A percentile compares a stretch with the other conserved stretches of the same genome.
Evolutionary conservation across 768 basidiomycete genomes (phyloP).

Genomic region (Leccinum sublutescens): DNA sequence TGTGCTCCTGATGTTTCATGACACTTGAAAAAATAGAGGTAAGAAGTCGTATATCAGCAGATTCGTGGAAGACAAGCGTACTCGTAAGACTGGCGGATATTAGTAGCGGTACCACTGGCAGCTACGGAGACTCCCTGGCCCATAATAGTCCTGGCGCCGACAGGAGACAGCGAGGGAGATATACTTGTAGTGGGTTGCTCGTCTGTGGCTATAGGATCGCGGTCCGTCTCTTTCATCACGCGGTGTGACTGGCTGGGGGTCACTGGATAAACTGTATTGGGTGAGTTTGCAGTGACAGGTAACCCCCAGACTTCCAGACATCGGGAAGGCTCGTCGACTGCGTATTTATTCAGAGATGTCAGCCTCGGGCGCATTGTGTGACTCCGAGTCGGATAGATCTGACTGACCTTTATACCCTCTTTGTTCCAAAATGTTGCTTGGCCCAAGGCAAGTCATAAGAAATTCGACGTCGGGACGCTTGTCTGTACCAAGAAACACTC

Average conservation of each 20-base stretch:
- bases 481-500: slow-evolving; percentile 32
- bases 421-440: slow-evolving; percentile 70
- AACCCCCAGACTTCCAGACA: slow-evolving; percentile 34
- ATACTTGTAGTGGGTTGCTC: too few species aligned
- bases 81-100: not conserved
- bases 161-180: too few species aligned
- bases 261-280: too few species aligned
- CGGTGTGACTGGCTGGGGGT: too few species aligned
- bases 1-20: slow-evolving; percentile 37
- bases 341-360: not conserved
- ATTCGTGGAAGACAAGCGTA: not conserved
- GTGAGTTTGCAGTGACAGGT: not conserved
- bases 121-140: too few species aligned
- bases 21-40: not conserved
- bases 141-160: too few species aligned
- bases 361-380: slow-evolving; percentile 1
- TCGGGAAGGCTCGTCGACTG: slow-evolving; percentile 54
- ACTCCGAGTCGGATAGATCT: not conserved
- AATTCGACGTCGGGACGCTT: slow-evolving; percentile 82
- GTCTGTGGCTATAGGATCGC: too few species aligned
- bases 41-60: slow-evolving; percentile 23
- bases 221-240: too few species aligned
- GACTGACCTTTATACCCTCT: slow-evolving; percentile 75
- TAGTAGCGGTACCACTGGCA: too few species aligned
- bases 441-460: slow-evolving; percentile 88